Conservation (phyloP, 2,329 filamentous ascomycete genomes). For the Neocucurbitaria cava region DNA sequence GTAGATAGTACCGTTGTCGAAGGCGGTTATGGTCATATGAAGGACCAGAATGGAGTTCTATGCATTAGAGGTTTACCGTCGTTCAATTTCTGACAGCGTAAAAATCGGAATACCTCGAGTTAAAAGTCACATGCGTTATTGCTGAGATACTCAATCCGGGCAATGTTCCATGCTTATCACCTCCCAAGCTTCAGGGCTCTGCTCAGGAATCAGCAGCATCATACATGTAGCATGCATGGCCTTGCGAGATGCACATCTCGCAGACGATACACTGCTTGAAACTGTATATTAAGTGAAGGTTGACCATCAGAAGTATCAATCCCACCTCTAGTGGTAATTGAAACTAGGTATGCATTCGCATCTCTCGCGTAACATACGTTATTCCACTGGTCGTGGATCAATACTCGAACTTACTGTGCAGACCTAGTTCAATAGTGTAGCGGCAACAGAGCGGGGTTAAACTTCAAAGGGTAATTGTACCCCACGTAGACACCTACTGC, state of each 20-base stretch:
- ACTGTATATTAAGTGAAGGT: background rate
- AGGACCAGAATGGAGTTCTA: background rate
- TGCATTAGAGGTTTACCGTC: background rate
- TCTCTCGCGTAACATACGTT: background rate
- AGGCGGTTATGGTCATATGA: background rate
- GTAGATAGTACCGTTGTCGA: background rate
- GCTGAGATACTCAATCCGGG: too few relatives aligned
- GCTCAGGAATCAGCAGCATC: background rate
- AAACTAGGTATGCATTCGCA: background rate
- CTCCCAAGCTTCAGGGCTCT: background rate
- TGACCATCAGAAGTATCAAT: background rate
- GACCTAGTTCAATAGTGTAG: background rate
- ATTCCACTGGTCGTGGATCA: background rate
- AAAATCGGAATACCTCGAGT: too few relatives aligned
- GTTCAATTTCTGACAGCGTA: too few relatives aligned
- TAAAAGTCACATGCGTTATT: too few relatives aligned
- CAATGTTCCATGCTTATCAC: too few relatives aligned
- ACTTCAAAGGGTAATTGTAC: constrained; percentile 12
- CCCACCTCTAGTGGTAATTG: background rate
- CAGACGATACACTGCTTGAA: background rate
- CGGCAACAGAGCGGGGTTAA: constrained; percentile 15
- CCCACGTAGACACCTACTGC: background rate
- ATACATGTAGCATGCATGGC: background rate
- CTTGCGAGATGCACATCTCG: background rate
- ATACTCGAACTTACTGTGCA: background rate